Base-by-base conservation (phyloP, 805 yeast species). In the Starmerella apis region DNA sequence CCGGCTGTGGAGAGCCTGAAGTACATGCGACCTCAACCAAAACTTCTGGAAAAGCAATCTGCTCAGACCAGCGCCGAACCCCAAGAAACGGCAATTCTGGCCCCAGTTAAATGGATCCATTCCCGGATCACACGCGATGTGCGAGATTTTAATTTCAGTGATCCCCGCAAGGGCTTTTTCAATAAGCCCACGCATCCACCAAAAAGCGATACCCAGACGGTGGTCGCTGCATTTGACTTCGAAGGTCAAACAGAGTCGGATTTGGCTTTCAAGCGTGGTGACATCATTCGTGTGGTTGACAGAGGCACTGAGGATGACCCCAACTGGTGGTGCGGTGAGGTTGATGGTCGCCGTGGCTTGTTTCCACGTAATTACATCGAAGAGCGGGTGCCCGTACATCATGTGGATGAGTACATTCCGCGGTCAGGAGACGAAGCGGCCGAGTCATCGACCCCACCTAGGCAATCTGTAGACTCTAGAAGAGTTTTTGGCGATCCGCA, bases 301-400 rank as follows among this genome's bases (percentile, higher is more conserved):
- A 59, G 56, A 32, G 68, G 68, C 13, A 65, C 66, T 23, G 66
- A 62, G 39, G 59, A 59, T 11, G 68, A 64, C 25, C 63, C 65
- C 2, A 71, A 71, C 25, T 75, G 80, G 80, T 76, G 79, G 79
- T 64, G 65, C 49, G 79, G 78, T 13, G 63, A 68, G 8, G 45
- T 48, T 23, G 68, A 70, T 41, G 77, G 76, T 1, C 51, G 56
- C 4, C 53, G 59, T 6, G 80, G 80, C 0, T 53, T 66, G 46
- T 71, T 75, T 50, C 80, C 80, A 3, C 62, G 64, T 30, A 76
- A 75, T 48, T 74, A 74, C 55, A 73, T 73, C 16, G 59, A 16
- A 19, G 46, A 25, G 14, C 36, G 14, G 36, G 7, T 9, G 25
- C n/a, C 35, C 11, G 31, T 30, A 4, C 46, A 33, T 16, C 22